Conservation (phyloP, 768 basidiomycete species). For the Heimioporus sp. region DNA sequence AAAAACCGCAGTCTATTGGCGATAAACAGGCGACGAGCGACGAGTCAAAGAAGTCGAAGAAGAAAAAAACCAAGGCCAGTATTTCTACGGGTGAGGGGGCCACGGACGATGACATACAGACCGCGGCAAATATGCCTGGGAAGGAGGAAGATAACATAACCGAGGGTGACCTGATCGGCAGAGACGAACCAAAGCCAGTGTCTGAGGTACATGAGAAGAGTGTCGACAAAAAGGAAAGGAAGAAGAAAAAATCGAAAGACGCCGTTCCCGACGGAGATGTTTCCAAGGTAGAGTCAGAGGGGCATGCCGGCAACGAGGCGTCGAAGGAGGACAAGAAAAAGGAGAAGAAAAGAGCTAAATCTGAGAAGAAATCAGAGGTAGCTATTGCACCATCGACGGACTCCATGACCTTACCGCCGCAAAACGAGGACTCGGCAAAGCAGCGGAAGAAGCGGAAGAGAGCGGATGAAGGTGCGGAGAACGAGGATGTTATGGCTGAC, state of each 20-base stretch:
- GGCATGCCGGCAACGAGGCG: not conserved
- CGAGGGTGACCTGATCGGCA: not conserved
- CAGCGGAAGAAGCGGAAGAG: constrained; percentile 38
- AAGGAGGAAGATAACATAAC: not conserved
- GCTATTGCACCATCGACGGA: constrained; percentile 6
- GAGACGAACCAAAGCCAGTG: not conserved
- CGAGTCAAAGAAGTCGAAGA: constrained; percentile 13
- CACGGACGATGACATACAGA: not conserved
- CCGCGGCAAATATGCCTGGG: constrained; percentile 6
- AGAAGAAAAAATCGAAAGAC: constrained; percentile 16
- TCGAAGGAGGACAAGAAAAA: constrained; percentile 11
- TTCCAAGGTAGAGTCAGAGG: not conserved
- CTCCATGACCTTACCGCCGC: constrained; percentile 3
- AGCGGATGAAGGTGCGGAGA: constrained; percentile 9
- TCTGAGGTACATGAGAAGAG: constrained; percentile 2
- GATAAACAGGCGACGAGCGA: constrained; percentile 1
- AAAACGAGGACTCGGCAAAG: constrained; percentile 8
- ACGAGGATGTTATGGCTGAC: constrained; percentile 6
- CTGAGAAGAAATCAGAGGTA: constrained; percentile 21
- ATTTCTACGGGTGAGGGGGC: not conserved
- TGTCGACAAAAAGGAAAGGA: constrained; percentile 1
- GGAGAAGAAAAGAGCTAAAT: constrained; percentile 15
- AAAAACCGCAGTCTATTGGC: not conserved
- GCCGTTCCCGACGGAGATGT: not conserved
- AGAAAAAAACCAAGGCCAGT: constrained; percentile 18